Base-by-base conservation (phyloP, 108 stramenopile species). In the Cylindrotheca fusiformis region DNA sequence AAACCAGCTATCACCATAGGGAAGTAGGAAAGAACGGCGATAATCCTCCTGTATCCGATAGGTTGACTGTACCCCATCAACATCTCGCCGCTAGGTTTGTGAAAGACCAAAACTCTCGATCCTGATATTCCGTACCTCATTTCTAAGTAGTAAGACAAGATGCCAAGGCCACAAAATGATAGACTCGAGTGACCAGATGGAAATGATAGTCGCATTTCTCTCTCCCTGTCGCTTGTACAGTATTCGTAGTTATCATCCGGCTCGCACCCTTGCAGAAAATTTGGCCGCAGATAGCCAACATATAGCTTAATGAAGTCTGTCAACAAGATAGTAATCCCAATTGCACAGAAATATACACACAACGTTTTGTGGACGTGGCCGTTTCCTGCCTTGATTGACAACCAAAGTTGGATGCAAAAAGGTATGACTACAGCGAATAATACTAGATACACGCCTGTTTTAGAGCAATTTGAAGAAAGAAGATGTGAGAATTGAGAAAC, bases 241-340 rank as follows among this genome's bases (percentile, higher is more conserved):
- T 27, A 49, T 29, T 64, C 45, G 54, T 71, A 68, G 45, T 66
- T 52, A 3, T 72, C 74, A 32, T 66, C 58, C 10, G 79, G 81
- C 31, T 68, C 54, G 61, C 86, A 87, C 23, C 54, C 8, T 2
- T 76, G 70, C 50, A 74, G 79, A 56, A 81, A 87, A 21, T 74
- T 55, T 22, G 86, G 86, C 18, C 86, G 67, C 45, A 82, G 58
- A 46, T 79, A 83, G 1, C 86, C 86, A 46, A 55, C 57, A 54
- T 84, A 83, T 17, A 60, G 30, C 52, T 87, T 87, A 25, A 76
- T 36, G 23, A 54, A 21, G 29, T 75, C 69, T 0, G 79, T 81
- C 0, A 76, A 22, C 0, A 73, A 25, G 14, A 48, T 17, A 23
- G 73, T 81, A 0, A 62, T 6, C 14, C 68, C 82, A 55, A 81